Percentiles rank a stretch among this genome's conserved stretches.
Conservation (phyloP, 805 yeast species). For the Yarrowia deformans region DNA sequence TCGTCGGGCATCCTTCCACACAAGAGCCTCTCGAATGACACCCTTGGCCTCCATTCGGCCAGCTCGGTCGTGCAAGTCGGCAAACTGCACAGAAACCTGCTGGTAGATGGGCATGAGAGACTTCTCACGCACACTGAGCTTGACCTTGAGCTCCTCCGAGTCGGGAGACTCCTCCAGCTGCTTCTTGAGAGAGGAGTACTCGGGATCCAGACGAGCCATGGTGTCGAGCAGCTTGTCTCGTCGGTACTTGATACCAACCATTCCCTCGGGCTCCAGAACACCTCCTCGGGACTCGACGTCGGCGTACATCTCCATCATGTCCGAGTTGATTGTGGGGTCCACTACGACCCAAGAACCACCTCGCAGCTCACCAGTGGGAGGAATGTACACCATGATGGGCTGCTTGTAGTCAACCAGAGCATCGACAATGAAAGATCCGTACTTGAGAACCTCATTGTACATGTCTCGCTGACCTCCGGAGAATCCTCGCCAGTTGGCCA, state of each 20-base stretch:
- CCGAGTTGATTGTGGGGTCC: constrained; percentile 95
- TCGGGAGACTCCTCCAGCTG: constrained; percentile 58
- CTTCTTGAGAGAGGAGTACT: constrained; percentile 69
- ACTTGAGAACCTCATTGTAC: constrained; percentile 97
- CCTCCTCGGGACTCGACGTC: constrained; percentile 96
- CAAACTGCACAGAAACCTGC: constrained; percentile 94
- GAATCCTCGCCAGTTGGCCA: constrained; percentile 99
- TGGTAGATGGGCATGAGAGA: constrained; percentile 83
- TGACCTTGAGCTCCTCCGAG: constrained; percentile 66
- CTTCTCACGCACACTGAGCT: constrained; percentile 80
- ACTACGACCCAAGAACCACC: constrained; percentile 99
- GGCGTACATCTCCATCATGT: constrained; percentile 99
- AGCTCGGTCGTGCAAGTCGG: constrained; percentile 96
- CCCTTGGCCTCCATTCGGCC: constrained; percentile 98
- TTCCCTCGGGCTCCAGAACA: constrained; percentile 98
- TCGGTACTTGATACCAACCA: constrained; percentile 98
- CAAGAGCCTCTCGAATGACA: constrained; percentile 80
- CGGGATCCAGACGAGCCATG: constrained; percentile 86
- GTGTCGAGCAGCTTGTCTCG: constrained; percentile 90
- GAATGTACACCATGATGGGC: constrained; percentile 95
- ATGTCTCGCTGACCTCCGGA: constrained; percentile 99
- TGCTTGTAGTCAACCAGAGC: constrained; percentile 95
- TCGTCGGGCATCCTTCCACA: constrained; percentile 89
- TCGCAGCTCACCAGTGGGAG: constrained; percentile 97
- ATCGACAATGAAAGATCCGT: constrained; percentile 96